A percentile compares a stretch with the other conserved stretches of the same genome.
These are phyloP conservation scores for Trifolium fragiferum DNA, from an alignment of 306 rosid genomes.

Conservation along the genomic window DNA sequence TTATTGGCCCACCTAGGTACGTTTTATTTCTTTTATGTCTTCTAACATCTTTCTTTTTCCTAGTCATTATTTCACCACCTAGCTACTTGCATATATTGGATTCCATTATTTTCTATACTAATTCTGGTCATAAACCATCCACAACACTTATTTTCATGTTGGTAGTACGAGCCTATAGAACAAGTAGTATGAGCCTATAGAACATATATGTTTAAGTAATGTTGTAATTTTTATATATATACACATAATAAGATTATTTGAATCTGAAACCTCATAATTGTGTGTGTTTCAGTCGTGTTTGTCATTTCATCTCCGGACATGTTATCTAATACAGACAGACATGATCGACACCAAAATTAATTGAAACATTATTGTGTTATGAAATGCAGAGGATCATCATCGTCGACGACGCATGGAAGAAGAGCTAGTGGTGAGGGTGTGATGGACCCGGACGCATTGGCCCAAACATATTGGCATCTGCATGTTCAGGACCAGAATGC, in stretches of 20 bases:
- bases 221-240: too few species aligned
- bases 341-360: too few species aligned
- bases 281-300: too few species aligned
- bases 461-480: slow-evolving; percentile 92
- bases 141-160: too few species aligned
- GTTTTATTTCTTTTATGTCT: not conserved
- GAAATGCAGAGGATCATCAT: slow-evolving; percentile 41
- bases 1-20: slow-evolving; percentile 81
- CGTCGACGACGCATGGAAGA: slow-evolving; percentile 42
- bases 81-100: not conserved
- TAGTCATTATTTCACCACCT: slow-evolving; percentile 1
- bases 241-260: too few species aligned
- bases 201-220: too few species aligned
- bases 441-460: slow-evolving; percentile 87
- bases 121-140: not conserved
- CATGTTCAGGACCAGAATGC: slow-evolving; percentile 81
- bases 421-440: slow-evolving; percentile 45
- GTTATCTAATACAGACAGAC: too few species aligned
- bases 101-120: not conserved
- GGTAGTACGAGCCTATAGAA: too few species aligned
- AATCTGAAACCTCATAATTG: too few species aligned
- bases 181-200: too few species aligned
- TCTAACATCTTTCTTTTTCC: not conserved
- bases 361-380: not conserved
- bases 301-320: too few species aligned